Percentiles rank a stretch among this genome's conserved stretches.
Evolutionary conservation across 2,329 filamentous ascomycete genomes (phyloP).

Genomic region (Diaporthe caulivora): DNA sequence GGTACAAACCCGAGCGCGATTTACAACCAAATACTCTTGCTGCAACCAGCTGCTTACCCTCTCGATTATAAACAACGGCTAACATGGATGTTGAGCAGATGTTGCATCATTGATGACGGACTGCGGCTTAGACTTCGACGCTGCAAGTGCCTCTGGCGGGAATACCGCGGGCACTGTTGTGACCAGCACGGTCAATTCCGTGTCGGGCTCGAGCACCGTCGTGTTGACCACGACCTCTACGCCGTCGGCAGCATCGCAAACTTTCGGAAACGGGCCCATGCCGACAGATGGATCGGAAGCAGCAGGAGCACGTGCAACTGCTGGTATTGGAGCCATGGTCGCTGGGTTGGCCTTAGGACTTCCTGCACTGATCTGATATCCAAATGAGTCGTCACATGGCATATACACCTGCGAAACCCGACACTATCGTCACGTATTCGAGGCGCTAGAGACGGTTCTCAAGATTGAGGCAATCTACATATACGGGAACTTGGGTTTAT

Average conservation of each 20-base stretch:
- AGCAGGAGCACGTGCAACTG: neutral
- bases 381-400: no score
- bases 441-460: no score
- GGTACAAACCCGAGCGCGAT: neutral
- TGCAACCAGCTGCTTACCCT: neutral
- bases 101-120: slow-evolving; percentile 1
- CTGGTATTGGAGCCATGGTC: neutral
- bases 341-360: neutral
- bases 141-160: neutral
- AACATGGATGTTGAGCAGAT: neutral
- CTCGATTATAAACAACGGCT: neutral
- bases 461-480: no score
- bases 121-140: neutral
- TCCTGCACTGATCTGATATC: neutral
- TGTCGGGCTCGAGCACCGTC: slow-evolving; percentile 5
- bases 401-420: no score
- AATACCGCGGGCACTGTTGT: neutral
- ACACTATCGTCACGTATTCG: no score
- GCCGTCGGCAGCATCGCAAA: neutral
- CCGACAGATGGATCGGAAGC: neutral
- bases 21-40: neutral
- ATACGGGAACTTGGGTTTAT: no score
- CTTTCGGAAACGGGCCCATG: neutral
- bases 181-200: slow-evolving; percentile 2
- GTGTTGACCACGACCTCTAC: neutral